Evolutionary conservation across 75 land plant genomes (phyloP).

Genomic region (Cryptomeria japonica): DNA sequence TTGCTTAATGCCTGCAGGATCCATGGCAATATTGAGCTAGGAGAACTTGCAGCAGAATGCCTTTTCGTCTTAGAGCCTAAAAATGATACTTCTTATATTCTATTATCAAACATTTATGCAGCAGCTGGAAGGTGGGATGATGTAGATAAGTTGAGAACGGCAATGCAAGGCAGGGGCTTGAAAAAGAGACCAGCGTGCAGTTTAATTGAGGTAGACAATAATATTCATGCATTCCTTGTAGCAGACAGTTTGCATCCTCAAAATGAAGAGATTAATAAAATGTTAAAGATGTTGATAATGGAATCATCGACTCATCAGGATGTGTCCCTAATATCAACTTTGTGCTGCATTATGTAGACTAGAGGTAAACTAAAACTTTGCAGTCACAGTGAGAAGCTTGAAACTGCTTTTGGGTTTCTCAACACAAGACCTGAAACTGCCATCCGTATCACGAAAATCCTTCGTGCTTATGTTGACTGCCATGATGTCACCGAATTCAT

Average conservation of each 20-base stretch:
- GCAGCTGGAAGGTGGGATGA: conserved; percentile 21
- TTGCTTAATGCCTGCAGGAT: conserved; percentile 12
- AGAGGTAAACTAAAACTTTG: conserved; percentile 7
- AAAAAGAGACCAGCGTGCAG: conserved; percentile 15
- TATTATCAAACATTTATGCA: conserved; percentile 19
- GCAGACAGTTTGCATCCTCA: conserved; percentile 13
- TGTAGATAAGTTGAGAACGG: conserved; percentile 11
- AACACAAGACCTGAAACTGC: conserved; percentile 6
- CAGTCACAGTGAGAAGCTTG: conserved; percentile 14
- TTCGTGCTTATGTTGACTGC: conserved; percentile 12
- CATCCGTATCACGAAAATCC: conserved; percentile 10
- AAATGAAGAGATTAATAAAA: neutral
- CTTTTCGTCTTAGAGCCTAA: neutral
- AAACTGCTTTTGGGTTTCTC: conserved; percentile 16
- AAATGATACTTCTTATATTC: conserved; percentile 5
- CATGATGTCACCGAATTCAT: conserved; percentile 11
- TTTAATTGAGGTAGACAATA: conserved; percentile 5
- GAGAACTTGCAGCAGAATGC: conserved; percentile 6
- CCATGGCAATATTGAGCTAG: conserved; percentile 11
- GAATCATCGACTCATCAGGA: conserved; percentile 11
- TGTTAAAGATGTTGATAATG: conserved; percentile 12
- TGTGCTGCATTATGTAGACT: conserved; percentile 12
- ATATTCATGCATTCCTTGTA: neutral
- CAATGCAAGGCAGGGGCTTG: neutral
- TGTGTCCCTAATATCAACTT: conserved; percentile 8